Evolutionary conservation across 1,284 basidiomycete genomes (phyloP).

Genomic region (Schizophyllum amplum): DNA sequence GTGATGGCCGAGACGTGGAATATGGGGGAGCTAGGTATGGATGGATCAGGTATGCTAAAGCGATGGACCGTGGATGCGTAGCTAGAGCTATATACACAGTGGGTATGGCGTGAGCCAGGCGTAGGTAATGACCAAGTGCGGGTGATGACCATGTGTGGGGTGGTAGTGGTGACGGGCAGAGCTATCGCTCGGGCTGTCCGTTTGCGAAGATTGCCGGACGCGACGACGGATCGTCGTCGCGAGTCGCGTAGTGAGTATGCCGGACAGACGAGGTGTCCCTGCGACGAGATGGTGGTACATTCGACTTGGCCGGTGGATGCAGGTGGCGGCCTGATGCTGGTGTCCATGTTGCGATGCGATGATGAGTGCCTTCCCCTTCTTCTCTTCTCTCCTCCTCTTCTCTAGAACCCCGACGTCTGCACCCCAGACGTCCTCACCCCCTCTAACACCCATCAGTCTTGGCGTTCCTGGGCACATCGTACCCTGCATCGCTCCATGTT

Average conservation of each 20-base stretch:
- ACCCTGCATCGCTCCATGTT: conserved; percentile 47
- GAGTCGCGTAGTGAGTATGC: not conserved
- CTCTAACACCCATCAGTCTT: conserved; percentile 27
- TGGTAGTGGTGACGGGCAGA: not conserved
- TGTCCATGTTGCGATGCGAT: not conserved
- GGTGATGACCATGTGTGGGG: not conserved
- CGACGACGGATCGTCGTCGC: not conserved
- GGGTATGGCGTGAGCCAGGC: too few species aligned
- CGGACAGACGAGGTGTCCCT: not conserved
- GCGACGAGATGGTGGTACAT: not conserved
- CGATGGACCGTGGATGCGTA: too few species aligned
- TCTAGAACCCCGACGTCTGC: not conserved
- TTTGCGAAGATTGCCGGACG: not conserved
- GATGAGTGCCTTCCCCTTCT: too few species aligned
- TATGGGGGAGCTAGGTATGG: not conserved
- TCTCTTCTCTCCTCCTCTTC: not conserved
- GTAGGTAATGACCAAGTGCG: too few species aligned
- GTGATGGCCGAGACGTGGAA: not conserved
- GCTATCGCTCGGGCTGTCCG: not conserved
- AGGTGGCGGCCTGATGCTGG: not conserved
- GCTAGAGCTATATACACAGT: too few species aligned
- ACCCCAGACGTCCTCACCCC: not conserved
- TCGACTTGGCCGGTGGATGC: not conserved
- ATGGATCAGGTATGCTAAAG: not conserved
- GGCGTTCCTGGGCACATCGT: conserved; percentile 45